These are phyloP conservation scores for Sabuloglossum arenarium DNA, from an alignment of 495 filamentous ascomycete species.

Conservation along the genomic window DNA sequence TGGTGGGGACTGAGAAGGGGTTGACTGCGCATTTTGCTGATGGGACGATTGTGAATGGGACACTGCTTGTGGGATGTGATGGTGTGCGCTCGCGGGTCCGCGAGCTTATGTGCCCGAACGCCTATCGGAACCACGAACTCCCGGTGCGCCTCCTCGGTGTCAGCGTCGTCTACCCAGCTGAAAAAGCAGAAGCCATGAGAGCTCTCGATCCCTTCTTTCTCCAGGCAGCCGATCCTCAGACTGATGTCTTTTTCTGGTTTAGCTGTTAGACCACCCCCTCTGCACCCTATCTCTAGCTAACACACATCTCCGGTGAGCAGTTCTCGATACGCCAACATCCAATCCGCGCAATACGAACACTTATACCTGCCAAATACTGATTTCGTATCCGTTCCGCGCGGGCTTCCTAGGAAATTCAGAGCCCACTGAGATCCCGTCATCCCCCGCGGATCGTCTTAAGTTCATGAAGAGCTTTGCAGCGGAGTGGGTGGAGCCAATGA, in stretches of 20 bases:
- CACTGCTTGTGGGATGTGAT: constrained; percentile 34
- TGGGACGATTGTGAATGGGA: constrained; percentile 23
- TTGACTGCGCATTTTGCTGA: constrained; percentile 31
- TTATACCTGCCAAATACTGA: constrained; percentile 27
- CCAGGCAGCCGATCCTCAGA: constrained; percentile 34
- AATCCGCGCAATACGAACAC: no score
- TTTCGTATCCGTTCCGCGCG: constrained; percentile 28
- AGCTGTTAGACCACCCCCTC: constrained; percentile 14
- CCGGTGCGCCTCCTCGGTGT: constrained; percentile 29
- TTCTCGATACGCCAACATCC: constrained; percentile 7
- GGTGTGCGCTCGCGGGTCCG: constrained; percentile 28
- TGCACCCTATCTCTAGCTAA: no score
- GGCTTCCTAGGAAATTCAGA: constrained; percentile 11
- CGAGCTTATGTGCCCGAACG: constrained; percentile 15
- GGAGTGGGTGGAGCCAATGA: constrained; percentile 36
- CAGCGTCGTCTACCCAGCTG: constrained; percentile 19
- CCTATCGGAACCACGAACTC: constrained; percentile 20
- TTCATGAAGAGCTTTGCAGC: constrained; percentile 31
- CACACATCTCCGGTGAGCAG: no score
- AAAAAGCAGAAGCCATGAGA: constrained; percentile 21
- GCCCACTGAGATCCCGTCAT: constrained; percentile 19
- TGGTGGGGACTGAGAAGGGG: constrained; percentile 12
- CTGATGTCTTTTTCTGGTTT: constrained; percentile 34
- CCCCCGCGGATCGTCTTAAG: constrained; percentile 20
- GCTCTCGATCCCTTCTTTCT: constrained; percentile 39